Percentiles rank a stretch among this genome's conserved stretches.
Conservation (phyloP, 805 yeast genomes). For the Metschnikowia hibisci region DNA sequence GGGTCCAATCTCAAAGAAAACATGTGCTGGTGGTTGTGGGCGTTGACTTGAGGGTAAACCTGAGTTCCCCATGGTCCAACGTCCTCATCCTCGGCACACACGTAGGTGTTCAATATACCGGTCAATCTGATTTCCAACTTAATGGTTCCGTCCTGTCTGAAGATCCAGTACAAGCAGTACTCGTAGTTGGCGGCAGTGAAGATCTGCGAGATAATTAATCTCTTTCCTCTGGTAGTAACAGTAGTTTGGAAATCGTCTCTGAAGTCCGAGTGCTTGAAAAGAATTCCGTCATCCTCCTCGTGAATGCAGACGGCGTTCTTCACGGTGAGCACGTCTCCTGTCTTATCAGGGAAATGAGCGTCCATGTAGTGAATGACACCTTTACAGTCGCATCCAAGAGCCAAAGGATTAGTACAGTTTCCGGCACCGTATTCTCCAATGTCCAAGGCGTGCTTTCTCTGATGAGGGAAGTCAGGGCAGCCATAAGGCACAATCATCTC, state of each 20-base stretch:
- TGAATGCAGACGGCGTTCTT: constrained; percentile 81
- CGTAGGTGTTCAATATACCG: constrained; percentile 75
- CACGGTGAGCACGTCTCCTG: constrained; percentile 66
- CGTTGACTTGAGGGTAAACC: constrained; percentile 76
- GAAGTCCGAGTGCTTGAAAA: constrained; percentile 80
- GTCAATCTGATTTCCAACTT: constrained; percentile 75
- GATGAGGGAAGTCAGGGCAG: constrained; percentile 73
- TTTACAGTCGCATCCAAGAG: constrained; percentile 81
- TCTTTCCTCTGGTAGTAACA: constrained; percentile 71
- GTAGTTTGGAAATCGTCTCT: constrained; percentile 75
- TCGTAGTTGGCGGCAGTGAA: constrained; percentile 87
- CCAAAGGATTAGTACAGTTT: constrained; percentile 73
- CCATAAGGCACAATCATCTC: constrained; percentile 90
- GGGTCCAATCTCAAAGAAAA: constrained; percentile 77
- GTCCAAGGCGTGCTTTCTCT: constrained; percentile 82
- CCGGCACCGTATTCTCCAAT: constrained; percentile 89
- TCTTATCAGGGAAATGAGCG: constrained; percentile 66
- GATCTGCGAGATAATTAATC: constrained; percentile 70
- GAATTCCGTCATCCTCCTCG: constrained; percentile 79
- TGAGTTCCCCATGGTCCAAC: constrained; percentile 75
- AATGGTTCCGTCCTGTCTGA: constrained; percentile 81
- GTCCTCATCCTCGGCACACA: constrained; percentile 60
- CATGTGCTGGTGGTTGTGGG: constrained; percentile 84
- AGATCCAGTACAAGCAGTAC: constrained; percentile 78
- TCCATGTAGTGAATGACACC: constrained; percentile 82